Percentiles rank a stretch among this genome's conserved stretches.
Conservation (phyloP, 108 stramenopile genomes). For the Skeletonema costatum region DNA sequence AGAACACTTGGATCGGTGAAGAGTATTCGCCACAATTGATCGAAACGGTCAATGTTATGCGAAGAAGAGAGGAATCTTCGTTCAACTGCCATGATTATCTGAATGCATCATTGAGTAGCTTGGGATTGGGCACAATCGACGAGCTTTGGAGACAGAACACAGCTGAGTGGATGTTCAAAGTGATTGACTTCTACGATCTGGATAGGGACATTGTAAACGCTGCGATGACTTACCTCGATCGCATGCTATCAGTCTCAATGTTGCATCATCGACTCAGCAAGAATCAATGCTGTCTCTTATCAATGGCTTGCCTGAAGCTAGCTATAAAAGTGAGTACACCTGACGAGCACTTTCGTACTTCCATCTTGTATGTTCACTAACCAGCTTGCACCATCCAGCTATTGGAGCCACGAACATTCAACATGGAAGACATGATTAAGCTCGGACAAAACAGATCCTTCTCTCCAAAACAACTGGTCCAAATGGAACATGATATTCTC, state of each 20-base stretch:
- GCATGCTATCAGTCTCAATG: constrained; percentile 28
- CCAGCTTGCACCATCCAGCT: not conserved
- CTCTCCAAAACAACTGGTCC: constrained; percentile 16
- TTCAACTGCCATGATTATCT: constrained; percentile 18
- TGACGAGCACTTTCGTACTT: not conserved
- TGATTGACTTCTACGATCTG: constrained; percentile 36
- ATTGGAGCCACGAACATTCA: constrained; percentile 38
- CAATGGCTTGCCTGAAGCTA: constrained; percentile 33
- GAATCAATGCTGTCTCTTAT: constrained; percentile 22
- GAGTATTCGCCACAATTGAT: constrained; percentile 9
- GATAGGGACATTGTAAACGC: constrained; percentile 32
- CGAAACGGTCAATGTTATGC: constrained; percentile 17
- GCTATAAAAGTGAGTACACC: constrained; percentile 22
- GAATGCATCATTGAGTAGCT: not conserved
- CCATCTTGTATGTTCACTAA: not conserved
- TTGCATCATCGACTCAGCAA: constrained; percentile 31
- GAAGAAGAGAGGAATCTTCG: constrained; percentile 7
- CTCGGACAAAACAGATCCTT: constrained; percentile 12
- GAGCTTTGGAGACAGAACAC: constrained; percentile 37
- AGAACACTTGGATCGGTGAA: constrained; percentile 8
- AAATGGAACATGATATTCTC: constrained; percentile 35
- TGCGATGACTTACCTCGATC: constrained; percentile 43
- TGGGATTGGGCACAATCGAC: constrained; percentile 16
- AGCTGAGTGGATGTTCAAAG: constrained; percentile 54
- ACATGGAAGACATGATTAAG: constrained; percentile 44